Base-by-base conservation (phyloP, 2,329 filamentous ascomycete species). In the Aureobasidium uvarum region DNA sequence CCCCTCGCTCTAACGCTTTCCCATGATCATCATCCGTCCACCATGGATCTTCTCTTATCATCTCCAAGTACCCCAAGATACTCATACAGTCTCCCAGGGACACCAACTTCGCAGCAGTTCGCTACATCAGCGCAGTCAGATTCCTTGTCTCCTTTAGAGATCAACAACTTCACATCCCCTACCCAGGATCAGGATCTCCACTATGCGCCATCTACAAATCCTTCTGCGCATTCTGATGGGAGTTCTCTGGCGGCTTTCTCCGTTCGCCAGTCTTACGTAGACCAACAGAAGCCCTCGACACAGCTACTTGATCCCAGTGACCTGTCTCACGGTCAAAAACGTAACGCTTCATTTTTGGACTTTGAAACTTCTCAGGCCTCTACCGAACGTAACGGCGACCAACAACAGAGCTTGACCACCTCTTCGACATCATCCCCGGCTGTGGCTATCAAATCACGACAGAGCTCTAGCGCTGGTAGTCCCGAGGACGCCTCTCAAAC, bases 41-140 rank as follows among this genome's bases (percentile, higher is more conserved):
- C 18, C 38, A 63, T 63, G 60, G 48, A 63, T n/a, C 46, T 54
- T 14, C 20, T 54, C 16, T 13, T 45, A 36, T 63, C 60, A 25
- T 38, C 46, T 18, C 60, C 60, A 33, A 63, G 60, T 54, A 39
- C 60, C 41, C 48, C 48, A 20, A 23, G 39, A 65, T 58, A 65
- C 63, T 65, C 63, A 65, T 65, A 39, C 36, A 59, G 60, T 45
- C 48, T 58, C 36, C 43, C 63, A 65, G 63, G 63, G 63, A 65
- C 63, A 14, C 63, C 63, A n/a, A 25, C 52, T 7, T 65, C 63
- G 7, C 63, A 65, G 36, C 43, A 65, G 38, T 63, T 63, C 48
- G 18, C 52, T 25, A 50, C 39, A 4, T 59, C 63, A 20, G 38
- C 51, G 11, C 51, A 58, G n/a, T 65, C 63, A 39, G 63, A 65